These are phyloP conservation scores for Linum usitatissimum DNA, from an alignment of 345 rosid species.

Conservation along the genomic window DNA sequence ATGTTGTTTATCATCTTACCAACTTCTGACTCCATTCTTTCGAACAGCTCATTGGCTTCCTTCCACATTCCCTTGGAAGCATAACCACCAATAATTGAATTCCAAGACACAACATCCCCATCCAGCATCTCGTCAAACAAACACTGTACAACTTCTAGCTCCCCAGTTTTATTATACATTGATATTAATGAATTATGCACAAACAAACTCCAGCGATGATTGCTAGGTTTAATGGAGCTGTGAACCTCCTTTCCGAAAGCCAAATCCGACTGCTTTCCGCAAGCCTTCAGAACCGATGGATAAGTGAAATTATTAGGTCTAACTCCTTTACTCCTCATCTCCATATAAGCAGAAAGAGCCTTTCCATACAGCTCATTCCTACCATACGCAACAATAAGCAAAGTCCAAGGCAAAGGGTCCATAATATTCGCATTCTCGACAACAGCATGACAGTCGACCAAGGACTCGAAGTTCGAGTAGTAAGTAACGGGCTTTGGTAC, in stretches of 20 bases:
- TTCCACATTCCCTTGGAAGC: conserved; percentile 58
- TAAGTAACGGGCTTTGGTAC: conserved; percentile 51
- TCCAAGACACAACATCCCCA: conserved; percentile 73
- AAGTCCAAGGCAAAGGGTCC: conserved; percentile 60
- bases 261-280: conserved; percentile 47
- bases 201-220: conserved; percentile 35
- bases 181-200: conserved; percentile 66
- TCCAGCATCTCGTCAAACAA: conserved; percentile 53
- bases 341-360: conserved; percentile 37
- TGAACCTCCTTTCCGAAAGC: conserved; percentile 49
- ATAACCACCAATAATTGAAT: conserved; percentile 50
- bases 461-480: conserved; percentile 39
- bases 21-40: conserved; percentile 37
- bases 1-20: conserved; percentile 30
- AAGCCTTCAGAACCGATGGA: conserved; percentile 71
- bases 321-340: conserved; percentile 43
- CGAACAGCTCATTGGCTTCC: conserved; percentile 52
- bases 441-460: conserved; percentile 28
- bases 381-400: conserved; percentile 42
- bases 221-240: conserved; percentile 33
- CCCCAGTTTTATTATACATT: conserved; percentile 59
- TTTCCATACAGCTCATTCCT: conserved; percentile 31
- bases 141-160: conserved; percentile 29
- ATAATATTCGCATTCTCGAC: conserved; percentile 29
- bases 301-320: conserved; percentile 63